Evolutionary conservation across 176 grass and related monocot species (phyloP), one percentile per base, ranked within the genome.

Genomic region (Oryza longistaminata): DNA sequence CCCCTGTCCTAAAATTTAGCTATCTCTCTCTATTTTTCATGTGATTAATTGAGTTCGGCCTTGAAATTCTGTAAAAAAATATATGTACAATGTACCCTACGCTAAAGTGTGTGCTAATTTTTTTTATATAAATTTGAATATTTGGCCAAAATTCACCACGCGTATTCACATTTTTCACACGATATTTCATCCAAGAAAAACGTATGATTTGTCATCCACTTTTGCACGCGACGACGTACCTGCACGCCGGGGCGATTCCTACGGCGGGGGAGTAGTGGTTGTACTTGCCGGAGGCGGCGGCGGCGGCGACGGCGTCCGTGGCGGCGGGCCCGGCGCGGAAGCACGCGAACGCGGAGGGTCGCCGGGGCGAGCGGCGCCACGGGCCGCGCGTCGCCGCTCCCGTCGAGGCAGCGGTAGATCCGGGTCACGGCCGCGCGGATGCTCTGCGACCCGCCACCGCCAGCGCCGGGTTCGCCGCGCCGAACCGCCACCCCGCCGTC

Each of bases 271-370:
- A 1, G 34, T 89, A 89, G 70, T 24, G 3, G 45, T 85, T 85
- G 48, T 81, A 29, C 82, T 85, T 66, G 24, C 75, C 87, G 0
- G 81, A 85, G 5, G 13, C 6, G 24, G 19, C 42, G 5, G 76
- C 9, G 16, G 87, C 75, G 5, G 37, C 2, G 29, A 89, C 61
- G 3, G 82, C 82, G 1, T 81, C 46, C 60, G 45, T 74, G 3
- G 82, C 82, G 1, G 81, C 62, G 17, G 82, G 11, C 3, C 76
- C 62, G 2, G 75, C n/a, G 60, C 81, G 81, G 81, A 89, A 89
- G 82, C 76, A 89, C 5, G 82, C 11, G 82, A 89, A 89, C 12
- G 82, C 46, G 5, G 87, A 80, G 24, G 87, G 70, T 89, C 87
- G 44, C 87, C 87, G 82, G 76, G 55, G 25, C 82, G 34, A 89